phyloP scores from a whole-genome alignment of 225 moss, liverwort and hornwort genomes.

The Thuidium tamariscinum region DNA sequence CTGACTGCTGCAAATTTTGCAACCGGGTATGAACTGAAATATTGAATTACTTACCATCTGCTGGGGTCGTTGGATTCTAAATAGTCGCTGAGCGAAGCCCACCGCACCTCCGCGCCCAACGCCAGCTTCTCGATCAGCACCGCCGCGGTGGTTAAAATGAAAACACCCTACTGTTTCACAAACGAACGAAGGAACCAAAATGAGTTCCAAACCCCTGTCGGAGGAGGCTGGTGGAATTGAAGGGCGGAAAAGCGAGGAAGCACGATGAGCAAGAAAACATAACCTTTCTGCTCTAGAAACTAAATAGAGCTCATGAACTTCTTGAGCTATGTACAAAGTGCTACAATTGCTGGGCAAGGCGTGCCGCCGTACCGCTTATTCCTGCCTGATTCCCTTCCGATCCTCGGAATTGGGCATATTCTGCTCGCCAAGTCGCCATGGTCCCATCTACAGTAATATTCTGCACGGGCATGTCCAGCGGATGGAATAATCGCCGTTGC shows the following conservation, averaged over 20 bases:
- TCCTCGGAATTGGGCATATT: background rate
- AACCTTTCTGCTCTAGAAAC: background rate
- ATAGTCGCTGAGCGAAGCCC: background rate
- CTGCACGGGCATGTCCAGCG: background rate
- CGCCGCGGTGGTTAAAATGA: background rate
- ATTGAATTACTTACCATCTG: background rate
- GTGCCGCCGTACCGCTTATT: background rate
- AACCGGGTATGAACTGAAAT: background rate
- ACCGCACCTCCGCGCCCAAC: background rate
- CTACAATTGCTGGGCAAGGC: background rate
- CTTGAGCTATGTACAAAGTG: background rate
- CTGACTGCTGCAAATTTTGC: background rate
- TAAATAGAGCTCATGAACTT: background rate
- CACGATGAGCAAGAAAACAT: background rate
- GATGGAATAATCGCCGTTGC: background rate
- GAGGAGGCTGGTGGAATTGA: background rate
- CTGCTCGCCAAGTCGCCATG: background rate
- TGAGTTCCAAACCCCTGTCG: background rate
- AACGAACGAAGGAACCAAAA: background rate
- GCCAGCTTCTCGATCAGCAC: background rate
- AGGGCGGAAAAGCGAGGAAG: background rate
- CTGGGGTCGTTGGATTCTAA: background rate
- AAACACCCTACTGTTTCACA: background rate
- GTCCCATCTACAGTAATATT: background rate
- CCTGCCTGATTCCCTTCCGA: background rate